A percentile compares a stretch with the other conserved stretches of the same genome.
Conservation (phyloP, 805 yeast genomes). For the Candida succiphila region DNA sequence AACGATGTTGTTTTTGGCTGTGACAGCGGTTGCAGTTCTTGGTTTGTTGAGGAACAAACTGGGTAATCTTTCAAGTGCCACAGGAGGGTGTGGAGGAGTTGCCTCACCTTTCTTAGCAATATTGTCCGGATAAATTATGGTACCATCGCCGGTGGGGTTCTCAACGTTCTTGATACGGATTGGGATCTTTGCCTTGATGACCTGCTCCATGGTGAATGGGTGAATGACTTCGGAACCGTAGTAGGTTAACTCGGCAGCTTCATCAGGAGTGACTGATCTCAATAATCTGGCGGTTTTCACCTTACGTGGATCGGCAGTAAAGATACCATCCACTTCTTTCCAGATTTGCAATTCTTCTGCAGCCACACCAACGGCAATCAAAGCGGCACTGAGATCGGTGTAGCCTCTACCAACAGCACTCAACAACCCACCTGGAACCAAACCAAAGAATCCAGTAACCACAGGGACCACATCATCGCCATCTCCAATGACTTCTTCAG, state of each 20-base stretch:
- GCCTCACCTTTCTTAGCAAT: conserved; percentile 75
- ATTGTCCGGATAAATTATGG: conserved; percentile 89
- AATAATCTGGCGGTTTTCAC: conserved; percentile 83
- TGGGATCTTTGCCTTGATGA: conserved; percentile 90
- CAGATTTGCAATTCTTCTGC: conserved; percentile 96
- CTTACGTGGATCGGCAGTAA: conserved; percentile 96
- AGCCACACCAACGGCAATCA: conserved; percentile 82
- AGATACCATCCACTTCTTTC: conserved; percentile 99
- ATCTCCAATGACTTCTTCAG: conserved; percentile 30
- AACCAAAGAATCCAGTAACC: conserved; percentile 91
- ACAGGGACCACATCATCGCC: conserved; percentile 59
- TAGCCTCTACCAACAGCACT: conserved; percentile 96
- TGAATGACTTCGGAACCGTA: conserved; percentile 98
- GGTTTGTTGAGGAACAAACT: conserved; percentile 30
- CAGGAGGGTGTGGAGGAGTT: conserved; percentile 95
- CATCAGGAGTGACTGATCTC: conserved; percentile 91
- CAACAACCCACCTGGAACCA: conserved; percentile 90
- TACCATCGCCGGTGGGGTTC: conserved; percentile 89
- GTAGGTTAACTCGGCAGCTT: conserved; percentile 96
- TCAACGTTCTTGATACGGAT: conserved; percentile 94
- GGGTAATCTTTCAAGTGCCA: conserved; percentile 46
- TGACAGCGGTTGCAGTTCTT: conserved; percentile 88
- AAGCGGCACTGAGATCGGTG: conserved; percentile 95
- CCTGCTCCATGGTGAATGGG: conserved; percentile 99
- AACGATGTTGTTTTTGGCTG: conserved; percentile 86